Base-by-base conservation (phyloP, 78 protist genomes). In the Polysphondylium violaceum region DNA sequence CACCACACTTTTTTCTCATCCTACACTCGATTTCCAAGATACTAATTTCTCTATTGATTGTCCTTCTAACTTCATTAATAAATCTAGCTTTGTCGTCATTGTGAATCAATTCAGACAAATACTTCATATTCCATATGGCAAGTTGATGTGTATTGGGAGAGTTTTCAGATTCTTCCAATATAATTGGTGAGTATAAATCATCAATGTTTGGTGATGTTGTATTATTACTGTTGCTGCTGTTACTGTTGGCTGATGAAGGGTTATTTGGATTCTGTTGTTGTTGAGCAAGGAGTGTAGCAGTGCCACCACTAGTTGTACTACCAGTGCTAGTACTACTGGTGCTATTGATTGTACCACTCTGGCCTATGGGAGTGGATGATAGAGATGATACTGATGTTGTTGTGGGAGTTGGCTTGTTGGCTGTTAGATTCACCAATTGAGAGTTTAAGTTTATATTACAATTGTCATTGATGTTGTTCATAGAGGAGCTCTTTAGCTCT, bases 101-200 rank as follows among this genome's bases (percentile, higher is more conserved):
- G 27, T 79, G 89, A 68, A 79, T 79, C 50, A 79, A 61, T 36
- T 79, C 76, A 5, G 89, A 50, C 1, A 79, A 17, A 40, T 65
- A 53, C 25, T 68, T 64, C 89, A 79, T 79, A 38, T 68, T 79
- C 89, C 89, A 79, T 36, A 79, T 61, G 6, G 89, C 89, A 4
- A 79, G n/a, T 55, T 79, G 89, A 67, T 79, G 89, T 16, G 89
- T 79, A 55, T 79, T 79, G 17, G 74, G 65, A 7, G 88, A 78
- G 7, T 69, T 31, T 16, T 25, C 25, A 36, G 72, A 61, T 23
- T 64, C 78, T 27, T 79, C 89, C 1, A 79, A 33, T 7, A 68
- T 51, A 56, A 79, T 79, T 21, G 89, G 89, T n/a, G 68, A 47
- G 43, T 35, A 79, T 19, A 79, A 40, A 14, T 79, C 89, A 27